These are phyloP conservation scores for Candida ponderosae DNA, from an alignment of 805 yeast species.

Conservation along the genomic window DNA sequence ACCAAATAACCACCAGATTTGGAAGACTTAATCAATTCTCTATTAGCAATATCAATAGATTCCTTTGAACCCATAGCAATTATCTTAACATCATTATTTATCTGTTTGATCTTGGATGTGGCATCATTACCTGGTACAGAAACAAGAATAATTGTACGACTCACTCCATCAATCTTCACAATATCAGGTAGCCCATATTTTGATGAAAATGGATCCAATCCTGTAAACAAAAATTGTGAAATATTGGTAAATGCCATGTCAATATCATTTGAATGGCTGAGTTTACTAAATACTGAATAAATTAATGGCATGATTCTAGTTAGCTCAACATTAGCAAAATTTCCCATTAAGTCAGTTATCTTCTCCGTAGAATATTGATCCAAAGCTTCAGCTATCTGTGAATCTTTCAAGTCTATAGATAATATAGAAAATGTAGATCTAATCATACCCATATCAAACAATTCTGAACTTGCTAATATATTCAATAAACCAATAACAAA, in stretches of 20 bases:
- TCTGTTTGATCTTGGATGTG: constrained; percentile 37
- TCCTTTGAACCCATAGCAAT: constrained; percentile 75
- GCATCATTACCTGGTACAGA: constrained; percentile 64
- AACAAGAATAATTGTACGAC: constrained; percentile 41
- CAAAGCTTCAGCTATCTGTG: no score
- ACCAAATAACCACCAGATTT: constrained; percentile 61
- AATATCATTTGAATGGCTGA: background rate
- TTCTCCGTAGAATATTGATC: no score
- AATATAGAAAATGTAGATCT: no score
- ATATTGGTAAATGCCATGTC: constrained; percentile 13
- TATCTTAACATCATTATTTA: constrained; percentile 23
- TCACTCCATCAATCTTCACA: constrained; percentile 9
- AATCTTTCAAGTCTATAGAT: no score
- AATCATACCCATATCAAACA: no score
- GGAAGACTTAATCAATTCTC: constrained; percentile 38
- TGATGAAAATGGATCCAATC: constrained; percentile 24
- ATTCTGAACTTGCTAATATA: no score
- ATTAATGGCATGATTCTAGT: no score
- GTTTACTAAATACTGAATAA: no score
- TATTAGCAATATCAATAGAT: constrained; percentile 48
- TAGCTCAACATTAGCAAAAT: no score
- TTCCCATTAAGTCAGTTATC: no score
- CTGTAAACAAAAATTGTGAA: constrained; percentile 18
- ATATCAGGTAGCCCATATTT: constrained; percentile 25
- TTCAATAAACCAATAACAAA: constrained; percentile 7